These are phyloP conservation scores for Spergularia bocconei DNA, from an alignment of 148 eudicot genomes.

Conservation along the genomic window DNA sequence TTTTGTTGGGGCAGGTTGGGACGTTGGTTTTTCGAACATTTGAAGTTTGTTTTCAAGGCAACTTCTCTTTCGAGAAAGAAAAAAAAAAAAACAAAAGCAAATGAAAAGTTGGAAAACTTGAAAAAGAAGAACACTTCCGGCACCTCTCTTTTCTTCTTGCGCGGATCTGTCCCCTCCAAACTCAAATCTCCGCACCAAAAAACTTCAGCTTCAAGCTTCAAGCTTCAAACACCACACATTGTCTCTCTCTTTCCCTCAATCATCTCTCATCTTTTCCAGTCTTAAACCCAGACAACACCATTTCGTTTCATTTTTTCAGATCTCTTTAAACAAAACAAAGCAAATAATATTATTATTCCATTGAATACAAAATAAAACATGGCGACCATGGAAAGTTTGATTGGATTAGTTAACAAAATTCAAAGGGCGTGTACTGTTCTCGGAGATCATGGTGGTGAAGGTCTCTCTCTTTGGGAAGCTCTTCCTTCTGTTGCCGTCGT, in stretches of 20 bases:
- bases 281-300: background rate
- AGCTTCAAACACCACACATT: too few species aligned
- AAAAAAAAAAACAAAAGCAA: too few species aligned
- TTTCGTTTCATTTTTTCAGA: background rate
- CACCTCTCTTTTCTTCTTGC: background rate
- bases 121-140: background rate
- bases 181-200: too few species aligned
- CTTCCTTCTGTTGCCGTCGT: slow-evolving; percentile 93
- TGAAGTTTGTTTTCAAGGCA: too few species aligned
- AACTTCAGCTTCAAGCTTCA: too few species aligned
- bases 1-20: too few species aligned
- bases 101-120: too few species aligned
- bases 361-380: slow-evolving; percentile 22
- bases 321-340: background rate
- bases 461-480: slow-evolving; percentile 92
- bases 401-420: slow-evolving; percentile 78
- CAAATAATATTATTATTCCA: background rate
- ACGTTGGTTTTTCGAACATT: too few species aligned
- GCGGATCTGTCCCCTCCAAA: background rate
- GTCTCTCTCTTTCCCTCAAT: background rate
- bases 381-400: slow-evolving; percentile 93
- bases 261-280: background rate
- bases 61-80: too few species aligned
- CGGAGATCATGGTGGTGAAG: slow-evolving; percentile 95
- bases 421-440: slow-evolving; percentile 84